Evolutionary conservation across 345 rosid species (phyloP), one percentile per base, ranked within the genome.

Genomic region (Hirschfeldia incana): DNA sequence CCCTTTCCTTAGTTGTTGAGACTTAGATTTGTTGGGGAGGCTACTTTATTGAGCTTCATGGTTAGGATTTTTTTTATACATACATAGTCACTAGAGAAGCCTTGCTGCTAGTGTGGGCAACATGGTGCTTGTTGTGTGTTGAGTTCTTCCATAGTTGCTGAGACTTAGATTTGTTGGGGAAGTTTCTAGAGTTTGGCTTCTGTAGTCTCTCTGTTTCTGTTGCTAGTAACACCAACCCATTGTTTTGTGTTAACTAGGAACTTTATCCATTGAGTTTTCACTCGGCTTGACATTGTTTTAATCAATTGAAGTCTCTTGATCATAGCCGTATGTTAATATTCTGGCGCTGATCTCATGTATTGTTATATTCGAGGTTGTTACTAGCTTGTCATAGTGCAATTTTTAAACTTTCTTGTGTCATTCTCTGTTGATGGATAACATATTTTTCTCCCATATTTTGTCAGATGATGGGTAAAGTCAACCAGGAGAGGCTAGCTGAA

Each of bases 401-500:
- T 61, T 46, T 15, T 10, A 44, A 21, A 1, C 32, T 6, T 58
- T 13, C 5, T 49, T 76, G 39, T 65, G 29, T 64, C 49, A 13
- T 53, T 53, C 27, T 81, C 59, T 76, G 57, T 49, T 79, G 63
- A 73, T 60, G 77, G 59, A 28, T 49, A 11, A 33, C 49, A 17
- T 67, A 1, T 66, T 21, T 60, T 12, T 79, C 59, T 37, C 58
- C 30, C 21, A 2, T 51, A 4, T 39, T 39, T 73, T 66, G 57
- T 46, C 85, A 94, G 97, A 88, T 93, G 97, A 89, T 95, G 98
- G 97, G 93, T 44, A 88, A 84, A 86, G 97, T 90, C 13, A 91
- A 93, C 76, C 87, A 83, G 82, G 97, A 93, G 81, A 85, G 99
- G 76, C 82, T 95, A 68, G 97, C 93, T 5, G 99, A 91, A 63